These are phyloP conservation scores for Diospyros lotus DNA, from an alignment of 148 eudicot species.

Conservation along the genomic window DNA sequence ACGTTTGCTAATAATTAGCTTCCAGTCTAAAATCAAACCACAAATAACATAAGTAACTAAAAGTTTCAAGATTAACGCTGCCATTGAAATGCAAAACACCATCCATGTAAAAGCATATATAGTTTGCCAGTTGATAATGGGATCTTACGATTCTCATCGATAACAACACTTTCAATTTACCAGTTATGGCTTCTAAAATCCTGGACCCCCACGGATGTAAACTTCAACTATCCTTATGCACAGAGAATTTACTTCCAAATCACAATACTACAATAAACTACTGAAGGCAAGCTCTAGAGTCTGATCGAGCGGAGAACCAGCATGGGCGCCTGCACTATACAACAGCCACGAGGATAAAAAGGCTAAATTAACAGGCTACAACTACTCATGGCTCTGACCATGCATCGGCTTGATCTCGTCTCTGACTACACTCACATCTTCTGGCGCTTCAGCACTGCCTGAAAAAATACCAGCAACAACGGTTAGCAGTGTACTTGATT, in stretches of 20 bases:
- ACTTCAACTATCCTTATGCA: conserved; percentile 4
- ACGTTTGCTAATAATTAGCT: too few species aligned
- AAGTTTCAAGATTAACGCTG: too few species aligned
- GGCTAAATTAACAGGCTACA: not conserved
- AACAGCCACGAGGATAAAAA: not conserved
- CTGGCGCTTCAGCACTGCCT: conserved; percentile 31
- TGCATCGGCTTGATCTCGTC: not conserved
- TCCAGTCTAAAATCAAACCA: too few species aligned
- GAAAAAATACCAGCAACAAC: not conserved
- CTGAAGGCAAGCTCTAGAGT: not conserved
- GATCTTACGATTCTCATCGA: too few species aligned
- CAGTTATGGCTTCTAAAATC: too few species aligned
- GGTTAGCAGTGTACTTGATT: not conserved
- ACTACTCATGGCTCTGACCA: not conserved
- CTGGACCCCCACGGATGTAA: not conserved
- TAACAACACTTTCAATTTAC: too few species aligned
- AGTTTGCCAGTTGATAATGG: too few species aligned
- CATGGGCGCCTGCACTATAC: conserved; percentile 10
- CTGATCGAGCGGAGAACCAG: not conserved
- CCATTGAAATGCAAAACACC: too few species aligned
- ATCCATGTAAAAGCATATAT: too few species aligned
- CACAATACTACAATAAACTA: not conserved
- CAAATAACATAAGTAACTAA: too few species aligned
- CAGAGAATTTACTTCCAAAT: not conserved
- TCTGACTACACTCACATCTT: conserved; percentile 20